phyloP scores from a whole-genome alignment of 371 early-diverging fungal species.

The Rhizopus arrhizus region DNA sequence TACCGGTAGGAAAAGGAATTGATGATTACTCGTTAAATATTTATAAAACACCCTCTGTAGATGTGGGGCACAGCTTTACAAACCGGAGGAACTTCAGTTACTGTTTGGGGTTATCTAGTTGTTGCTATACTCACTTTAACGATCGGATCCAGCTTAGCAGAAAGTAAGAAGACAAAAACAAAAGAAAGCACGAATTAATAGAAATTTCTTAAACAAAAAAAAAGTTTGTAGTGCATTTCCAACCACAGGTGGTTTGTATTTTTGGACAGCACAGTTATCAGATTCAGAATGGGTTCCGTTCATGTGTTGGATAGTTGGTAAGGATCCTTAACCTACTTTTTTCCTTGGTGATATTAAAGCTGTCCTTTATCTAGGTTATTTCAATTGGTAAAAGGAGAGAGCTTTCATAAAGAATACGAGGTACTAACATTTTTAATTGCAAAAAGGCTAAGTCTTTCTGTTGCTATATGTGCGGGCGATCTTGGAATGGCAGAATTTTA shows the following conservation, averaged over 20 bases:
- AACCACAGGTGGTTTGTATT: slow-evolving; percentile 36
- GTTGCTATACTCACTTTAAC: slow-evolving; percentile 57
- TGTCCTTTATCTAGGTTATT: slow-evolving; percentile 8
- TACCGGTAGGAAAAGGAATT: slow-evolving; percentile 34
- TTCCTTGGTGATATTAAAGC: neutral
- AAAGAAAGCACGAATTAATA: neutral
- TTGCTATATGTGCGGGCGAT: slow-evolving; percentile 59
- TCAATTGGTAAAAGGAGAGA: slow-evolving; percentile 25
- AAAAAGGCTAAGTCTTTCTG: slow-evolving; percentile 30
- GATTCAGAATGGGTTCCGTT: slow-evolving; percentile 41
- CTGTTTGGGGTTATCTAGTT: slow-evolving; percentile 67
- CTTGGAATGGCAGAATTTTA: slow-evolving; percentile 56
- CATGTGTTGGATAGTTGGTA: slow-evolving; percentile 40
- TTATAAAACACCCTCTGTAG: slow-evolving; percentile 6
- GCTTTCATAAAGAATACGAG: too few relatives aligned
- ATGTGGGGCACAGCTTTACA: slow-evolving; percentile 43
- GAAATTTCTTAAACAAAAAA: neutral
- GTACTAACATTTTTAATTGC: neutral
- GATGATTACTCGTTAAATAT: neutral
- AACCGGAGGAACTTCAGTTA: slow-evolving; percentile 63
- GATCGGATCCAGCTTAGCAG: slow-evolving; percentile 63
- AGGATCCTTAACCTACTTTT: neutral
- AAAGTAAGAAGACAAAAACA: slow-evolving; percentile 36
- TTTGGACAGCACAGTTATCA: slow-evolving; percentile 36
- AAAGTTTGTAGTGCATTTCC: slow-evolving; percentile 38